Evolutionary conservation across 768 basidiomycete species (phyloP).

Genomic region (Agaricus subrufescens): DNA sequence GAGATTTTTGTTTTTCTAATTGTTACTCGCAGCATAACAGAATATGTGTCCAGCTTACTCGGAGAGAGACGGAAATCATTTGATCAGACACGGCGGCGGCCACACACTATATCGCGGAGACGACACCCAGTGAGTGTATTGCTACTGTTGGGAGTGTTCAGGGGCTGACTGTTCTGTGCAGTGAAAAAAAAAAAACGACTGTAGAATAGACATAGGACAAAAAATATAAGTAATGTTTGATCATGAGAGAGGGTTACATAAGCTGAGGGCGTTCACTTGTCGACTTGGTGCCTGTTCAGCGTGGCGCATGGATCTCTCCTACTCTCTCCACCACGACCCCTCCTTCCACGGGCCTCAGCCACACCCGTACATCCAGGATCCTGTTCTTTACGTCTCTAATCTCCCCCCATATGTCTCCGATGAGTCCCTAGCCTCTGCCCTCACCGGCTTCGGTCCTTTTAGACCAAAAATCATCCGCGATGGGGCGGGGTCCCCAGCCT

Average conservation of each 20-base stretch:
- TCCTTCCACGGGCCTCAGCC: constrained; percentile 38
- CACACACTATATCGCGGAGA: constrained; percentile 10
- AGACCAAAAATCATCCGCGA: constrained; percentile 73
- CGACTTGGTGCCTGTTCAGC: not conserved
- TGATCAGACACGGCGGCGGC: constrained; percentile 5
- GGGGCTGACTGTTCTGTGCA: not conserved
- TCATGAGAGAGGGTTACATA: constrained; percentile 11
- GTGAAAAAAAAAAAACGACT: not conserved
- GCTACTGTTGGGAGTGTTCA: too few relatives aligned
- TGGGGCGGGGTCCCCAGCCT: constrained; percentile 42
- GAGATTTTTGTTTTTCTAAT: not conserved
- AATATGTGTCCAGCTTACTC: constrained; percentile 1
- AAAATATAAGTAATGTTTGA: not conserved
- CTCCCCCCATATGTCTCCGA: constrained; percentile 71
- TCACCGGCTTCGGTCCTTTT: constrained; percentile 75
- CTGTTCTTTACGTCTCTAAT: constrained; percentile 75
- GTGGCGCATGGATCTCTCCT: constrained; percentile 37
- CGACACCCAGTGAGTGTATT: constrained; percentile 14
- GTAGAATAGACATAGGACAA: not conserved
- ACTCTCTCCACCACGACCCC: constrained; percentile 28
- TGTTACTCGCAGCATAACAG: not conserved
- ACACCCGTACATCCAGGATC: constrained; percentile 85
- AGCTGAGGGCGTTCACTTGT: constrained; percentile 2
- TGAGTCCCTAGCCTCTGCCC: constrained; percentile 69
- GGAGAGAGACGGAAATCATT: not conserved